Percentiles rank a stretch among this genome's conserved stretches.
These are phyloP conservation scores for Ascochyta koolunga DNA, from an alignment of 2,329 filamentous ascomycete genomes.

Conservation along the genomic window DNA sequence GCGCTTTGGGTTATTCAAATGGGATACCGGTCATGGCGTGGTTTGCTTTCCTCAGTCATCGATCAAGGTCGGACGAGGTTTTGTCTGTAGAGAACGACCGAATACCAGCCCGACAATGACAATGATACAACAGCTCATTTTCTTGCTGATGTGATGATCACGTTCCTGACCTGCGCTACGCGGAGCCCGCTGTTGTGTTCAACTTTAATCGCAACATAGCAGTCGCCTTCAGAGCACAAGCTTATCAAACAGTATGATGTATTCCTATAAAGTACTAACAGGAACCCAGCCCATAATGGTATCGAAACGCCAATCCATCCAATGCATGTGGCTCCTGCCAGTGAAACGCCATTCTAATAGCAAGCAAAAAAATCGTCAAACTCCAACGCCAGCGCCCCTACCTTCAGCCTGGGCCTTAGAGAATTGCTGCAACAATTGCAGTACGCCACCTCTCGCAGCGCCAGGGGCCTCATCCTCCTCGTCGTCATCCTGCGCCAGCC, in stretches of 20 bases:
- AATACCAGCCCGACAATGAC: slow-evolving; percentile 42
- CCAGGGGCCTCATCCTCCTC: slow-evolving; percentile 55
- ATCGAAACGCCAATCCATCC: slow-evolving; percentile 1
- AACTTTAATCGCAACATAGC: no score
- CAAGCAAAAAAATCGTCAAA: slow-evolving; percentile 21
- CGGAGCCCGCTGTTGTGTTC: no score
- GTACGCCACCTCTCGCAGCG: slow-evolving; percentile 60
- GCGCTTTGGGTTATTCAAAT: slow-evolving; percentile 37
- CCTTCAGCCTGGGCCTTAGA: slow-evolving; percentile 65
- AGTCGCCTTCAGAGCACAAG: no score
- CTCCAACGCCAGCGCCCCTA: slow-evolving; percentile 46
- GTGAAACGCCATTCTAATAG: neutral
- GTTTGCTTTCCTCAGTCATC: slow-evolving; percentile 45
- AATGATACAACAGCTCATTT: slow-evolving; percentile 33
- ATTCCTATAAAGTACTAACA: neutral
- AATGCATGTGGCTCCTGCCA: slow-evolving; percentile 5
- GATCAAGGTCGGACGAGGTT: slow-evolving; percentile 38
- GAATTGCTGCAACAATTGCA: slow-evolving; percentile 71
- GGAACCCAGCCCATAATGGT: neutral
- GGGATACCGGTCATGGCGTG: slow-evolving; percentile 48
- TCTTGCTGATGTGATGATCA: neutral
- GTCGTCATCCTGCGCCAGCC: slow-evolving; percentile 53
- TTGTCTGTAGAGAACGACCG: slow-evolving; percentile 38
- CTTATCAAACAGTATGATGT: neutral
- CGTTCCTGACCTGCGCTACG: no score